Base-by-base conservation (phyloP, 1,284 basidiomycete species). In the Malassezia sympodialis region DNA sequence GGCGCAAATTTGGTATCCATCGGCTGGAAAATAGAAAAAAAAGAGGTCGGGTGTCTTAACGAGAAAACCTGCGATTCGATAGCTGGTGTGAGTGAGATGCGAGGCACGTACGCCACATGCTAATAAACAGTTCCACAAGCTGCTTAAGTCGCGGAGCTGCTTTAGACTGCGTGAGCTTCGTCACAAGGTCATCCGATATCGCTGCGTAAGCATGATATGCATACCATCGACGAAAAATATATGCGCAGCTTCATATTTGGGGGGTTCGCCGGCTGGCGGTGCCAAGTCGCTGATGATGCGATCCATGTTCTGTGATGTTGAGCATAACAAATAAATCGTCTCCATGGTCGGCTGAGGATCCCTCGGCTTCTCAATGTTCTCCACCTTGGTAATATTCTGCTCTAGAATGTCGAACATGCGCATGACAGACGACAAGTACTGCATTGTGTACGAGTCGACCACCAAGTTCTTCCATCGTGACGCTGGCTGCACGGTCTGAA, bases 221-320 rank as follows among this genome's bases (percentile, higher is more conserved):
- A 19, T 39, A 21, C 37, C 45, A 30, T 98, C 94, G 50, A 93
- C 80, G 76, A 98, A 98, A 80, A 94, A 96, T 54, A 96, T 76
- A 76, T 96, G 89, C 0, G 87, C 94, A 0, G 80, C 86, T 24
- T 84, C 84, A 74, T 96, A 98, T 69, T 87, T 87, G 57, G 71
- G 68, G 42, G 59, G 62, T 14, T 34, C 24, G 1, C 52, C 60
- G 1, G 54, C 46, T 19, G 58, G 53, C 6, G 69, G 69, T 7
- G 61, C 62, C 30, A 73, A 50, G 35, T 73, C 72, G 10, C 61
- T 53, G 66, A 96, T 86, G 70, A 99, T 81, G 17, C 90, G 82
- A 59, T 94, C 85, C 45, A 96, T 83, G 74, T 98, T 98, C 77
- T 90, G 86, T 3, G 83, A 83, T 1, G 94, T 98, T 12, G 94